Conservation (phyloP, 352 stramenopile genomes). For the Phytophthora pistaciae region DNA sequence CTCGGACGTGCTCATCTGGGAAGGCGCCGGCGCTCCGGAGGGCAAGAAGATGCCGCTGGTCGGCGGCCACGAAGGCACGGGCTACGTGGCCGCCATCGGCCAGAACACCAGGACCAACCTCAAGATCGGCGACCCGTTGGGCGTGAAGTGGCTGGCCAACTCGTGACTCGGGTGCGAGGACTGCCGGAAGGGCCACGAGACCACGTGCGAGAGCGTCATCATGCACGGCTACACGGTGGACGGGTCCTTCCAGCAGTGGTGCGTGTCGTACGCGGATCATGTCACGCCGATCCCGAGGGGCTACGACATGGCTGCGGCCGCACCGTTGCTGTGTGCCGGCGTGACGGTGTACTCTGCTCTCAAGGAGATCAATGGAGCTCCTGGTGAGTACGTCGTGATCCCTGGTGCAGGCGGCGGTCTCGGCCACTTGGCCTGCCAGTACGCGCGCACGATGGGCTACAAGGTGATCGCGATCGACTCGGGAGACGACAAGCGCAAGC, state of each 20-base stretch:
- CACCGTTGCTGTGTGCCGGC: constrained; percentile 85
- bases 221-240: constrained; percentile 50
- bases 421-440: constrained; percentile 82
- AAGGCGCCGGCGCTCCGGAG: constrained; percentile 40
- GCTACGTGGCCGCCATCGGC: constrained; percentile 64
- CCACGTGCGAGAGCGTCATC: constrained; percentile 45
- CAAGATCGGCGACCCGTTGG: constrained; percentile 54
- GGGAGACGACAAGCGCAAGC: constrained; percentile 61
- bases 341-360: constrained; percentile 87
- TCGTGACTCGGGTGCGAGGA: constrained; percentile 60
- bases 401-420: constrained; percentile 8
- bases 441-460: neutral
- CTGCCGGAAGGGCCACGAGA: constrained; percentile 62
- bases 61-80: constrained; percentile 64
- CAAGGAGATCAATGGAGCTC: constrained; percentile 55
- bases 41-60: constrained; percentile 53
- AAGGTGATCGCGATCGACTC: constrained; percentile 59
- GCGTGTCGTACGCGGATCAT: constrained; percentile 75
- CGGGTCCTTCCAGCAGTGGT: constrained; percentile 69
- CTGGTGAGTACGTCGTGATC: constrained; percentile 63
- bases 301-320: constrained; percentile 52
- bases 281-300: constrained; percentile 80
- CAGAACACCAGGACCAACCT: constrained; percentile 50
- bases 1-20: constrained; percentile 59
- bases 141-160: constrained; percentile 56